Conservation (phyloP, 345 rosid genomes). For the Eutrema yunnanense region DNA sequence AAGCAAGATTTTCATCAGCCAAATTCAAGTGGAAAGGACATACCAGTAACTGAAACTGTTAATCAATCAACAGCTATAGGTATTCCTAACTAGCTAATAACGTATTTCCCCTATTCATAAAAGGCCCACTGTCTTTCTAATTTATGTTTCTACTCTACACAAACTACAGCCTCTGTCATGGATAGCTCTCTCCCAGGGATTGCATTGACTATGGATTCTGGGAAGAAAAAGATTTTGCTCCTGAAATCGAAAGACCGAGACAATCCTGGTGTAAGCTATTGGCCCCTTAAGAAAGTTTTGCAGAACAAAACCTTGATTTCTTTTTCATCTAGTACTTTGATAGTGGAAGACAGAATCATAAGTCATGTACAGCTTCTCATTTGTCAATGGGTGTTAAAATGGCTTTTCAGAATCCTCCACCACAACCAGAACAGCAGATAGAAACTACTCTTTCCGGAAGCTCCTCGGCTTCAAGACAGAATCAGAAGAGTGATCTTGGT, state of each 20-base stretch:
- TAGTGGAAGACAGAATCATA: neutral
- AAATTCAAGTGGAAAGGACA: slow-evolving; percentile 34
- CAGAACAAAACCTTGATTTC: neutral
- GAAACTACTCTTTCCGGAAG: slow-evolving; percentile 30
- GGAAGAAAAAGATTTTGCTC: slow-evolving; percentile 52
- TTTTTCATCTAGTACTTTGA: neutral
- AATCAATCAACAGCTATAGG: slow-evolving; percentile 2
- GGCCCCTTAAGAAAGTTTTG: slow-evolving; percentile 1
- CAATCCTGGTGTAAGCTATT: slow-evolving; percentile 42
- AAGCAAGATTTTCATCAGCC: slow-evolving; percentile 33
- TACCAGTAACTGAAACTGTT: slow-evolving; percentile 32
- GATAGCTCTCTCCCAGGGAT: slow-evolving; percentile 44
- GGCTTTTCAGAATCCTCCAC: slow-evolving; percentile 31
- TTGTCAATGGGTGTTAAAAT: neutral
- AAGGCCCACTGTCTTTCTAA: neutral
- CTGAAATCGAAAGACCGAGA: slow-evolving; percentile 43
- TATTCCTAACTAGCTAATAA: neutral
- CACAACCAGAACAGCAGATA: slow-evolving; percentile 27
- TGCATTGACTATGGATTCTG: slow-evolving; percentile 44
- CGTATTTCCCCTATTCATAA: neutral
- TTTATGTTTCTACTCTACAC: neutral
- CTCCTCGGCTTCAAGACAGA: slow-evolving; percentile 32
- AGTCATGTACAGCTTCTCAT: slow-evolving; percentile 4
- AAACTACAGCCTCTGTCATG: slow-evolving; percentile 31
- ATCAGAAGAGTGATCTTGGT: slow-evolving; percentile 39